These are phyloP conservation scores for Barbatosphaeria neglecta DNA, from an alignment of 495 filamentous ascomycete species.

Conservation along the genomic window DNA sequence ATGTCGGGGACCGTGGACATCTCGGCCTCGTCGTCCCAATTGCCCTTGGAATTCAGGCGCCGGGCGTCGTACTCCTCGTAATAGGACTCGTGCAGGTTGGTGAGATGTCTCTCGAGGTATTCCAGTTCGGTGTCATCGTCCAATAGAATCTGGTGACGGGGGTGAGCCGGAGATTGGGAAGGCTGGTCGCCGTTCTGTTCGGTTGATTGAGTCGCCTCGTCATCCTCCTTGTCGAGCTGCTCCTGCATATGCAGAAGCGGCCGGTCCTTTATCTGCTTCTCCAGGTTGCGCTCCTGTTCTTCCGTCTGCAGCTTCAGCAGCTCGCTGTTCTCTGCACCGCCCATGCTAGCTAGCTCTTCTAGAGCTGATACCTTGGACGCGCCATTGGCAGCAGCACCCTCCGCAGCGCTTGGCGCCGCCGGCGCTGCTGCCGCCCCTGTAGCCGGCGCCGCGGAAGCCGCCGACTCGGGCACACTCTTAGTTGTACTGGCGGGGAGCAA, in stretches of 20 bases:
- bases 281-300: constrained; percentile 73
- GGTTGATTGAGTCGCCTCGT: constrained; percentile 43
- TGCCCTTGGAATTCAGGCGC: constrained; percentile 4
- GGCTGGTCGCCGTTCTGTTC: constrained; percentile 24
- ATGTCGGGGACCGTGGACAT: constrained; percentile 70
- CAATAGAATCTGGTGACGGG: constrained; percentile 65
- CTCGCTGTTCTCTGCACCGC: constrained; percentile 57
- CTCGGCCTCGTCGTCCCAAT: constrained; percentile 31
- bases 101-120: constrained; percentile 60
- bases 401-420: constrained; percentile 9
- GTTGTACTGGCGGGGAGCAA: constrained; percentile 43
- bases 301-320: constrained; percentile 62
- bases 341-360: constrained; percentile 68
- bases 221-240: constrained; percentile 72
- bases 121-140: constrained; percentile 76
- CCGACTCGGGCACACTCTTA: no score
- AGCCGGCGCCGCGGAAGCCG: constrained; percentile 9
- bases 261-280: constrained; percentile 78
- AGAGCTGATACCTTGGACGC: constrained; percentile 40
- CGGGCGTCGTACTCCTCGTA: constrained; percentile 62
- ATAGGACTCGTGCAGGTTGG: constrained; percentile 63
- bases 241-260: constrained; percentile 83
- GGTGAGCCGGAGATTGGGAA: constrained; percentile 27
- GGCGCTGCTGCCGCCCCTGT: constrained; percentile 6
- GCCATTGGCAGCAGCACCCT: constrained; percentile 1